These are phyloP conservation scores for Stephania cephalantha DNA, from an alignment of 164 flowering plant species.

Conservation along the genomic window DNA sequence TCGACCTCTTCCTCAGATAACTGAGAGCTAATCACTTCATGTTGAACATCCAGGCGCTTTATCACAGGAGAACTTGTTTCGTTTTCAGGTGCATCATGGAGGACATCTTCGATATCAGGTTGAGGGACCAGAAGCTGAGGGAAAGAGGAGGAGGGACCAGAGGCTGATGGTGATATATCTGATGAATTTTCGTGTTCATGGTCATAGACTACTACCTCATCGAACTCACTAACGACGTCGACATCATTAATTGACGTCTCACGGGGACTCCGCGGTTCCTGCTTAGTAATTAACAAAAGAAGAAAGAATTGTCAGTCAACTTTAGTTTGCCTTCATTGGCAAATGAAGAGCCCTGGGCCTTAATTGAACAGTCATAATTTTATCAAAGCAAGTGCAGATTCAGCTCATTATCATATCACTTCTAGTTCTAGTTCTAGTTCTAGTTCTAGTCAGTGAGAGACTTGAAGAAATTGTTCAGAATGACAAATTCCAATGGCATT, in stretches of 20 bases:
- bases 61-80: constrained; percentile 1
- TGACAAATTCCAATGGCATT: too few relatives aligned
- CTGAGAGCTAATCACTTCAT: constrained; percentile 17
- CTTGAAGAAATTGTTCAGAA: too few relatives aligned
- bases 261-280: constrained; percentile 25
- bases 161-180: constrained; percentile 9
- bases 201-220: constrained; percentile 9
- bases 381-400: too few relatives aligned
- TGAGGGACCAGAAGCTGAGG: not conserved
- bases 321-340: not conserved
- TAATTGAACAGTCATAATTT: too few relatives aligned
- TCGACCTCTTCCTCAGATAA: constrained; percentile 20
- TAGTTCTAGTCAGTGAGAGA: too few relatives aligned
- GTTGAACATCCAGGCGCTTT: constrained; percentile 6
- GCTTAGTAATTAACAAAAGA: constrained; percentile 12
- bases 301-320: constrained; percentile 4
- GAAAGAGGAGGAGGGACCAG: constrained; percentile 11
- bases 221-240: not conserved
- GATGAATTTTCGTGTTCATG: constrained; percentile 8
- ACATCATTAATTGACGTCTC: constrained; percentile 14
- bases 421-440: too few relatives aligned
- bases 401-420: too few relatives aligned
- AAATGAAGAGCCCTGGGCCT: not conserved
- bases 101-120: constrained; percentile 7
- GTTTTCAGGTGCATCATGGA: constrained; percentile 13